These are phyloP conservation scores for Pseudocercospora pini-densiflorae DNA, from an alignment of 2,329 filamentous ascomycete species.

Conservation along the genomic window DNA sequence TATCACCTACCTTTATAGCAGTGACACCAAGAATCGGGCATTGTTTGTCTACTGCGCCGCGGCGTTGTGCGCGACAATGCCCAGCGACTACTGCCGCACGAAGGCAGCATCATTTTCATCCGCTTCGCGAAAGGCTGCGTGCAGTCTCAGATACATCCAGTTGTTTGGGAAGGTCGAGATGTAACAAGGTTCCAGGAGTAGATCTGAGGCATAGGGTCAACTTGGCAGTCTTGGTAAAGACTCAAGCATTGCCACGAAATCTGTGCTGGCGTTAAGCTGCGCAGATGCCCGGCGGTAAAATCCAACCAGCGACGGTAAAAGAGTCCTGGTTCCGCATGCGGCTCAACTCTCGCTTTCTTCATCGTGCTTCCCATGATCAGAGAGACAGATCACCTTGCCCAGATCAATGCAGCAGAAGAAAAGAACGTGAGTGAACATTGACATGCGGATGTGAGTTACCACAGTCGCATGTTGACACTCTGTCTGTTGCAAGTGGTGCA, in stretches of 20 bases:
- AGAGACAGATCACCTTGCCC: neutral
- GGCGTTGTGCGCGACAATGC: conserved; percentile 12
- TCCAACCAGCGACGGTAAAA: neutral
- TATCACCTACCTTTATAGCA: conserved; percentile 18
- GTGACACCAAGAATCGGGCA: neutral
- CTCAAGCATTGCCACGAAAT: neutral
- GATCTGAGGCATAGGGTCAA: conserved; percentile 16
- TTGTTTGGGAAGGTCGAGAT: conserved; percentile 2
- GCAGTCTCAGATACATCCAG: conserved; percentile 20
- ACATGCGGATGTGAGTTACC: neutral
- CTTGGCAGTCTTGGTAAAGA: conserved; percentile 16
- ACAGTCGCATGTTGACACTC: neutral
- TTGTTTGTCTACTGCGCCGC: conserved; percentile 5
- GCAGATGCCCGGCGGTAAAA: neutral
- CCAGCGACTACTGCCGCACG: conserved; percentile 12
- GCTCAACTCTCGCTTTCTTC: neutral
- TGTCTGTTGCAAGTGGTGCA: neutral
- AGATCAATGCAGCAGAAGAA: neutral
- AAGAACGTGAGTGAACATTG: neutral
- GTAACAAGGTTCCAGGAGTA: conserved; percentile 15
- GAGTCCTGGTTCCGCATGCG: neutral
- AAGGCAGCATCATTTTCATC: neutral
- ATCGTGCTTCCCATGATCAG: neutral
- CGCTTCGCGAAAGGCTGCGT: neutral
- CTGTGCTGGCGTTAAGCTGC: neutral